These are phyloP conservation scores for Suillus bovinus DNA, from an alignment of 768 basidiomycete species.

Conservation along the genomic window DNA sequence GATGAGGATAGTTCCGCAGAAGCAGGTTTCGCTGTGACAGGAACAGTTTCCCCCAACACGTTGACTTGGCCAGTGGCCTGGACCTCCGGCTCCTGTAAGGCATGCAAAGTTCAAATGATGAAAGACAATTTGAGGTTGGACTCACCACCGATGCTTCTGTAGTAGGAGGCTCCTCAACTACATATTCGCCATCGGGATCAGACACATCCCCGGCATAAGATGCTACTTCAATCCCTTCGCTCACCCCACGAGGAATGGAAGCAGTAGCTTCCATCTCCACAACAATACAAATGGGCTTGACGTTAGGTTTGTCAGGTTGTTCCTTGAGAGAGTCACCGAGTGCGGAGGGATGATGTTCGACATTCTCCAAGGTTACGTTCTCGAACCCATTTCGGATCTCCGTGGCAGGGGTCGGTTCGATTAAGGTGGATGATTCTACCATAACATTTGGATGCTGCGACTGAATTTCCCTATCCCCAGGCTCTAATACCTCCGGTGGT, in stretches of 20 bases:
- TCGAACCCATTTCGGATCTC: neutral
- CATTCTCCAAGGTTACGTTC: neutral
- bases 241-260: constrained; percentile 2
- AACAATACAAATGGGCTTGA: neutral
- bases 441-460: neutral
- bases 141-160: constrained; percentile 5
- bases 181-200: constrained; percentile 2
- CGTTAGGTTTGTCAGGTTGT: no score
- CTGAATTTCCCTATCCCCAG: neutral
- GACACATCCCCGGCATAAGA: constrained; percentile 2
- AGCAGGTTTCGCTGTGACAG: neutral
- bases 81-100: neutral
- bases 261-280: neutral
- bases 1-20: neutral
- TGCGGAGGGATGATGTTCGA: neutral
- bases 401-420: neutral
- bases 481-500: neutral
- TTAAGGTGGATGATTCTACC: neutral
- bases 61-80: neutral
- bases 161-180: constrained; percentile 6
- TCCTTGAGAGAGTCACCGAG: neutral
- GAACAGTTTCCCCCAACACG: neutral
- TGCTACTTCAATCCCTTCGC: constrained; percentile 7
- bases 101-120: neutral
- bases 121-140: neutral